These are phyloP conservation scores for Thuja plicata DNA, from an alignment of 83 land plant species.

Conservation along the genomic window DNA sequence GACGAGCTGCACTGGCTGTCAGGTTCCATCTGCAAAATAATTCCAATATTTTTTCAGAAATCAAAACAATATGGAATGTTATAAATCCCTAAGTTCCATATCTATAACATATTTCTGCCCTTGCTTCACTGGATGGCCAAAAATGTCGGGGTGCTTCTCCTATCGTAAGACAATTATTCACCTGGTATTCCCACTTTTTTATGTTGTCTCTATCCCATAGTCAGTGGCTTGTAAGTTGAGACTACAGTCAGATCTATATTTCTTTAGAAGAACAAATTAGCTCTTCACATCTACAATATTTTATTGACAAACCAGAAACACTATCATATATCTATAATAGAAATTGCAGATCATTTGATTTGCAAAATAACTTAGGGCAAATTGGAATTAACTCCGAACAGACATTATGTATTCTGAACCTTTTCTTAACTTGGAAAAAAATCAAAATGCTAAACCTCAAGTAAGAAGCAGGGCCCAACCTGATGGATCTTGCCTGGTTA, in stretches of 20 bases:
- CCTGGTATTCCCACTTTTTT: background rate
- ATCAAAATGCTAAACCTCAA: background rate
- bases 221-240: too few relatives aligned
- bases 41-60: background rate
- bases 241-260: background rate
- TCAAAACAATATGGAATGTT: background rate
- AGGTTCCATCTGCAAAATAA: constrained; percentile 53
- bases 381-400: background rate
- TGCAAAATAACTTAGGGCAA: background rate
- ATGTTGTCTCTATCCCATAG: background rate
- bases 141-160: background rate
- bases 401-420: background rate
- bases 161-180: background rate
- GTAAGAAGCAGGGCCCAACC: constrained; percentile 24
- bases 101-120: background rate
- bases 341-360: background rate
- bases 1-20: constrained; percentile 77
- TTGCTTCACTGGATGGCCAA: background rate
- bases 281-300: background rate
- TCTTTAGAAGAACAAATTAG: background rate
- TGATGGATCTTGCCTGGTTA: constrained; percentile 63
- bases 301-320: background rate
- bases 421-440: too few relatives aligned
- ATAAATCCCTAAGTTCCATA: background rate
- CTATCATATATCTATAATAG: background rate